Evolutionary conservation across 2,329 filamentous ascomycete species (phyloP).

Genomic region (Pezicula carpinea): DNA sequence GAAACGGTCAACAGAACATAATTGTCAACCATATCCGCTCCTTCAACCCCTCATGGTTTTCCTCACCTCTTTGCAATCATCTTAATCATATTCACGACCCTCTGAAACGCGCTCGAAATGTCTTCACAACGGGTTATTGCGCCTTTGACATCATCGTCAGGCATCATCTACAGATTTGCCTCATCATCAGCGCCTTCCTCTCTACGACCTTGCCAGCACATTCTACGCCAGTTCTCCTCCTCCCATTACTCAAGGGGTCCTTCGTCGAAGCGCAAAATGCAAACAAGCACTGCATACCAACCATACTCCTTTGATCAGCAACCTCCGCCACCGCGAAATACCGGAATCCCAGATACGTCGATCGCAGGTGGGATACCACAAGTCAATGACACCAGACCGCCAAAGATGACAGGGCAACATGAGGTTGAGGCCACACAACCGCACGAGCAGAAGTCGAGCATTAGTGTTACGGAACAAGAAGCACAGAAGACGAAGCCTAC

Average conservation of each 20-base stretch:
- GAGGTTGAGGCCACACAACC: slow-evolving; percentile 13
- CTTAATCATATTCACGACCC: neutral
- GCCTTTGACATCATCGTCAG: slow-evolving; percentile 26
- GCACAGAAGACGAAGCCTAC: slow-evolving; percentile 60
- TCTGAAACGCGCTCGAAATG: slow-evolving; percentile 14
- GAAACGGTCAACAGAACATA: neutral
- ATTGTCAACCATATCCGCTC: neutral
- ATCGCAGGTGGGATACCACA: slow-evolving; percentile 44
- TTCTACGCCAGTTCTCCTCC: slow-evolving; percentile 43
- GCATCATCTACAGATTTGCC: slow-evolving; percentile 25
- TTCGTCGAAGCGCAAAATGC: slow-evolving; percentile 56
- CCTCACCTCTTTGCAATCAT: neutral
- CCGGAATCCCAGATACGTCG: slow-evolving; percentile 54
- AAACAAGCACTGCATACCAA: slow-evolving; percentile 61
- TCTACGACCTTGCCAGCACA: slow-evolving; percentile 33
- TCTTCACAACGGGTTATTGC: slow-evolving; percentile 22
- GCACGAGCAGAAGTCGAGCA: slow-evolving; percentile 29
- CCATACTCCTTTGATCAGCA: slow-evolving; percentile 52
- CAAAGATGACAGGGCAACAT: slow-evolving; percentile 33
- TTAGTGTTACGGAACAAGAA: slow-evolving; percentile 55
- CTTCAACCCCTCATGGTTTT: neutral
- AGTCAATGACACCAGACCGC: slow-evolving; percentile 41
- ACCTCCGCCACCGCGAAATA: slow-evolving; percentile 50
- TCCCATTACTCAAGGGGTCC: slow-evolving; percentile 32
- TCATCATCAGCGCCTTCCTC: slow-evolving; percentile 26